Conservation (phyloP, 106 monocot species). For the Agapanthus africanus region DNA sequence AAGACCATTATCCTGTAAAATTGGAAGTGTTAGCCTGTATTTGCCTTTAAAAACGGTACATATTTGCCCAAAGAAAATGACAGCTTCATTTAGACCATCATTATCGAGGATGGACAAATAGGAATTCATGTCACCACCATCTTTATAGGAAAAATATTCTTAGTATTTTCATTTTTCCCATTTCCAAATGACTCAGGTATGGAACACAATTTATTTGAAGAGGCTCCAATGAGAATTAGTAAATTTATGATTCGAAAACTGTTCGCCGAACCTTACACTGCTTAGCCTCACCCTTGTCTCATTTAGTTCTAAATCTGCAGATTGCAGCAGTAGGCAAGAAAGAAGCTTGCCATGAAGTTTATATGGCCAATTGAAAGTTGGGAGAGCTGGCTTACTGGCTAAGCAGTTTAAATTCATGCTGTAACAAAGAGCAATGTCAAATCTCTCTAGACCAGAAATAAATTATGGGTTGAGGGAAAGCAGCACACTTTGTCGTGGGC, state of each 20-base stretch:
- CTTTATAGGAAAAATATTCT: neutral
- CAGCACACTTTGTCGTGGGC: neutral
- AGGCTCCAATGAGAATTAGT: neutral
- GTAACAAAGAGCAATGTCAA: neutral
- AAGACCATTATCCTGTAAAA: constrained; percentile 80
- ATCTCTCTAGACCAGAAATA: neutral
- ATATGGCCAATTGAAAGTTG: neutral
- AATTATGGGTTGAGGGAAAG: too few species aligned
- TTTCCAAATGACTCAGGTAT: neutral
- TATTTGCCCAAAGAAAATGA: neutral
- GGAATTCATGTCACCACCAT: neutral
- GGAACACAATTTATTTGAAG: neutral
- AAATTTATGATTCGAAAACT: neutral
- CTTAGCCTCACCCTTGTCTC: neutral
- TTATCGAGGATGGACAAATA: neutral
- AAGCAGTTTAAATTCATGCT: neutral
- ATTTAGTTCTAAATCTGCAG: neutral
- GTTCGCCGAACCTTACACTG: neutral
- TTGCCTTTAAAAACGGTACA: too few species aligned
- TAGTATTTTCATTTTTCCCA: neutral
- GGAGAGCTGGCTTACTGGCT: neutral
- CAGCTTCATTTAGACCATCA: neutral
- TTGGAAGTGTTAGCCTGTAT: too few species aligned
- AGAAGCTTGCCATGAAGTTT: neutral
- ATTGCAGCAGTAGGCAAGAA: neutral